Evolutionary conservation across 192 early-diverging fungal genomes (phyloP).

Genomic region (Backusella mclennaniae): DNA sequence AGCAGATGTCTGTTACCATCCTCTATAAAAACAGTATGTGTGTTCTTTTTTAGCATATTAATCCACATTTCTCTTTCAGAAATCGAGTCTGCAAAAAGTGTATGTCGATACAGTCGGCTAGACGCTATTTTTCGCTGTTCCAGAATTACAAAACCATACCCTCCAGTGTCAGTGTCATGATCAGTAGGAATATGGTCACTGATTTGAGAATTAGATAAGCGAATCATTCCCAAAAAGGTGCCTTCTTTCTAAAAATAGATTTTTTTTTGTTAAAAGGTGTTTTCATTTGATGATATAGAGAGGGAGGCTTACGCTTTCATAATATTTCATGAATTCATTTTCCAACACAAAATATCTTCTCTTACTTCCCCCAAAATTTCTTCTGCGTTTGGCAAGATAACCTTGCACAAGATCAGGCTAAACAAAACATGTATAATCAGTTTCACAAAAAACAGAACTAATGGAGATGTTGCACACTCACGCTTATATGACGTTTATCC

Average conservation of each 20-base stretch:
- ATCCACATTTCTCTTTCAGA: slow-evolving; percentile 92
- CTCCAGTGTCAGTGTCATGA: slow-evolving; percentile 6
- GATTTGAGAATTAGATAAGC: slow-evolving; percentile 70
- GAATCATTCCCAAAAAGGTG: slow-evolving; percentile 67
- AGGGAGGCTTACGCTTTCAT: slow-evolving; percentile 59
- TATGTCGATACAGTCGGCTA: slow-evolving; percentile 70
- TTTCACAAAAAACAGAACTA: not conserved
- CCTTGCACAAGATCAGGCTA: slow-evolving; percentile 72
- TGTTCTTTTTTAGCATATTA: slow-evolving; percentile 44
- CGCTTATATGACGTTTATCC: not conserved
- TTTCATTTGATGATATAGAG: slow-evolving; percentile 4
- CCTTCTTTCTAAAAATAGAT: slow-evolving; percentile 56
- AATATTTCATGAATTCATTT: slow-evolving; percentile 71
- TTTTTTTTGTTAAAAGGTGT: not conserved
- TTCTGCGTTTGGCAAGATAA: slow-evolving; percentile 87
- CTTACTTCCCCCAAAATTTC: slow-evolving; percentile 97
- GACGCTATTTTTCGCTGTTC: slow-evolving; percentile 64
- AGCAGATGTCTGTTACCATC: slow-evolving; percentile 67
- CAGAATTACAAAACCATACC: slow-evolving; percentile 85
- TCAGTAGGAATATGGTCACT: slow-evolving; percentile 42
- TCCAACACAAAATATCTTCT: slow-evolving; percentile 79
- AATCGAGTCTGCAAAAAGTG: slow-evolving; percentile 89
- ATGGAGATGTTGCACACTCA: slow-evolving; percentile 23
- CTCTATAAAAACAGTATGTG: not conserved
- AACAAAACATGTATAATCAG: slow-evolving; percentile 14